These are phyloP conservation scores for Cubamyces lactineus DNA, from an alignment of 768 basidiomycete species.

Conservation along the genomic window DNA sequence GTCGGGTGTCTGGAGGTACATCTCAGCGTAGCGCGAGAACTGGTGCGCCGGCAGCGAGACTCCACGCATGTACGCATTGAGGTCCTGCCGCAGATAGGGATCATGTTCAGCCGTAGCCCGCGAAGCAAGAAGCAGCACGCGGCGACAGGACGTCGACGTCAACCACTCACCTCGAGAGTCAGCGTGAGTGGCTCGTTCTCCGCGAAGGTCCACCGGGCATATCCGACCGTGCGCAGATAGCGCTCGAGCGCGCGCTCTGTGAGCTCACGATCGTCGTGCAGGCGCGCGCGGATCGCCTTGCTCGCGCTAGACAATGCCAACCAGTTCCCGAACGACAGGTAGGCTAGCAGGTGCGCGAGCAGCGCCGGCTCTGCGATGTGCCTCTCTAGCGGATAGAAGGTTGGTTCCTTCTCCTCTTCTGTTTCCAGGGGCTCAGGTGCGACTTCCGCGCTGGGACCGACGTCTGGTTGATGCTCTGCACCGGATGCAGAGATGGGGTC, in stretches of 20 bases:
- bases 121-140: neutral
- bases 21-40: constrained; percentile 61
- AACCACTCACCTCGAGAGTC: constrained; percentile 58
- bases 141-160: neutral
- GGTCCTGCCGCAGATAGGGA: constrained; percentile 53
- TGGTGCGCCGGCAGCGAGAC: constrained; percentile 77
- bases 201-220: constrained; percentile 58
- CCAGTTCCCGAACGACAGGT: constrained; percentile 76
- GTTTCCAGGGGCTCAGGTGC: constrained; percentile 25
- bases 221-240: constrained; percentile 73
- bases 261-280: constrained; percentile 54
- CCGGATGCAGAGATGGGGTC: constrained; percentile 7
- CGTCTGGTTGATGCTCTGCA: constrained; percentile 20
- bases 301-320: constrained; percentile 57
- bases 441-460: neutral
- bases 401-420: constrained; percentile 25
- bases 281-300: constrained; percentile 50
- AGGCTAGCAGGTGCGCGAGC: constrained; percentile 56
- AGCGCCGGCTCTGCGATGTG: constrained; percentile 60
- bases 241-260: constrained; percentile 70
- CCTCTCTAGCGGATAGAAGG: constrained; percentile 53
- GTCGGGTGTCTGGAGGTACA: constrained; percentile 58
- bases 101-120: neutral
- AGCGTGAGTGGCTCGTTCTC: constrained; percentile 61
- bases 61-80: constrained; percentile 79